Evolutionary conservation across 495 filamentous ascomycete species (phyloP).

Genomic region (Xylaria grammica): DNA sequence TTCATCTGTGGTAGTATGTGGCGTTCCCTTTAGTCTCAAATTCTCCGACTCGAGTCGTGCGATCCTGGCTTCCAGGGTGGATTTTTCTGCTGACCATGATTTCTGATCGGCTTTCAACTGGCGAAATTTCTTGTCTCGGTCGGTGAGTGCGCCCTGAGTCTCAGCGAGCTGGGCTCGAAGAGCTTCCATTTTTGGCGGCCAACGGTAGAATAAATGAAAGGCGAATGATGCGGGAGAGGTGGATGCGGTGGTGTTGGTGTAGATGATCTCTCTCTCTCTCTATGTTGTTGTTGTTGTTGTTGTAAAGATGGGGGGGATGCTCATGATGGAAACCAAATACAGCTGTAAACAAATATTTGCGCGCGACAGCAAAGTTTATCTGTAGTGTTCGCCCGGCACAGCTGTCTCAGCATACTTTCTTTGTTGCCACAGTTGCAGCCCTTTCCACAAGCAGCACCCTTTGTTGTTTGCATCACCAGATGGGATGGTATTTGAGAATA

Average conservation of each 20-base stretch:
- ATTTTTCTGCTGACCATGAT: conserved; percentile 30
- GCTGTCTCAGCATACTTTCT: not conserved
- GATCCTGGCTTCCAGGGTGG: conserved; percentile 18
- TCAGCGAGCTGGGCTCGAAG: conserved; percentile 34
- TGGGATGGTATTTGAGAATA: not conserved
- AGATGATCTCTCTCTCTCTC: not conserved
- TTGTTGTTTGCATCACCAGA: conserved; percentile 18
- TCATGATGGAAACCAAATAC: conserved; percentile 5
- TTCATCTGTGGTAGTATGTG: not conserved
- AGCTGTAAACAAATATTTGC: conserved; percentile 10
- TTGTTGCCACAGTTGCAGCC: conserved; percentile 3
- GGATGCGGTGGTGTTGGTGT: not conserved
- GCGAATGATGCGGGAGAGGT: conserved; percentile 8
- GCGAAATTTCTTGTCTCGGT: conserved; percentile 26
- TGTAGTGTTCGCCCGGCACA: not conserved
- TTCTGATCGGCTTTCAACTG: conserved; percentile 26
- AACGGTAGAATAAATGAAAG: not conserved
- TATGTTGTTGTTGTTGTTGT: too few relatives aligned
- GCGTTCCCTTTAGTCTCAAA: conserved; percentile 14
- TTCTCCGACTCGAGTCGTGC: conserved; percentile 29
- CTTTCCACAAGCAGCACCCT: conserved; percentile 20
- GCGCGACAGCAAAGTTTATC: not conserved
- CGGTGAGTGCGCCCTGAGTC: conserved; percentile 34
- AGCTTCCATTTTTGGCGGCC: conserved; percentile 30
- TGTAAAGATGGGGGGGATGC: not conserved